Evolutionary conservation across 1,284 basidiomycete species (phyloP).

Genomic region (Pseudozyma pruni): DNA sequence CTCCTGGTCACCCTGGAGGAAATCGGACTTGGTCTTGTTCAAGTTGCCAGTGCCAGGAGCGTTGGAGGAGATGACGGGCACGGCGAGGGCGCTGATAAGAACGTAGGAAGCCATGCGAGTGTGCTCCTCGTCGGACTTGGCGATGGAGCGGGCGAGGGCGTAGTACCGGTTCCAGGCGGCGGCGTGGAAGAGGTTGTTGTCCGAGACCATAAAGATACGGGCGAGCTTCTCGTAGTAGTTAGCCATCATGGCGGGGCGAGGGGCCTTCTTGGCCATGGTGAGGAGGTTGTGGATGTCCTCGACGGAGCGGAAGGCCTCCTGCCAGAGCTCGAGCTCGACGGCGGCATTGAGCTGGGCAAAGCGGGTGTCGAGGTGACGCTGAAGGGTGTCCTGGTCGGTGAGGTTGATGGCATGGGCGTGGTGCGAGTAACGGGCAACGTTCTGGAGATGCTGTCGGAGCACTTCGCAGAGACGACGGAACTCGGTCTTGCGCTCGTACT

Average conservation of each 20-base stretch:
- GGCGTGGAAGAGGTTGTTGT: conserved; percentile 92
- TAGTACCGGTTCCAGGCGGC: conserved; percentile 91
- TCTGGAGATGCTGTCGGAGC: conserved; percentile 90
- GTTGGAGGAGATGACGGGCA: conserved; percentile 80
- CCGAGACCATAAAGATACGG: conserved; percentile 87
- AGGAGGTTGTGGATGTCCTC: conserved; percentile 98
- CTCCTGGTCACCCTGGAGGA: conserved; percentile 73
- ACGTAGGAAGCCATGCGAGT: conserved; percentile 88
- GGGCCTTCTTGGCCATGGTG: conserved; percentile 86
- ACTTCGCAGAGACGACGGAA: conserved; percentile 98
- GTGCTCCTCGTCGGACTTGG: conserved; percentile 76
- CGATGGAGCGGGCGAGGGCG: conserved; percentile 59
- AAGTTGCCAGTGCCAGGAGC: conserved; percentile 73
- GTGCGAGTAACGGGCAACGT: conserved; percentile 94
- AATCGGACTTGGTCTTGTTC: conserved; percentile 69
- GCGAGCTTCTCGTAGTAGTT: conserved; percentile 99
- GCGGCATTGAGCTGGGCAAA: conserved; percentile 98
- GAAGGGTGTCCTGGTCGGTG: conserved; percentile 92
- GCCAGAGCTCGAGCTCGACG: conserved; percentile 98
- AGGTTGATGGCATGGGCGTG: conserved; percentile 98
- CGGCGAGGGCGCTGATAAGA: conserved; percentile 89
- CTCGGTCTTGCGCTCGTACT: conserved; percentile 93
- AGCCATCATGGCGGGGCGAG: conserved; percentile 95
- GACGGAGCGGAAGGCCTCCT: conserved; percentile 97
- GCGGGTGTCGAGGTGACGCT: conserved; percentile 96